A percentile compares a stretch with the other conserved stretches of the same genome.
Conservation (phyloP, 2,329 filamentous ascomycete genomes). For the Talaromyces sp. region DNA sequence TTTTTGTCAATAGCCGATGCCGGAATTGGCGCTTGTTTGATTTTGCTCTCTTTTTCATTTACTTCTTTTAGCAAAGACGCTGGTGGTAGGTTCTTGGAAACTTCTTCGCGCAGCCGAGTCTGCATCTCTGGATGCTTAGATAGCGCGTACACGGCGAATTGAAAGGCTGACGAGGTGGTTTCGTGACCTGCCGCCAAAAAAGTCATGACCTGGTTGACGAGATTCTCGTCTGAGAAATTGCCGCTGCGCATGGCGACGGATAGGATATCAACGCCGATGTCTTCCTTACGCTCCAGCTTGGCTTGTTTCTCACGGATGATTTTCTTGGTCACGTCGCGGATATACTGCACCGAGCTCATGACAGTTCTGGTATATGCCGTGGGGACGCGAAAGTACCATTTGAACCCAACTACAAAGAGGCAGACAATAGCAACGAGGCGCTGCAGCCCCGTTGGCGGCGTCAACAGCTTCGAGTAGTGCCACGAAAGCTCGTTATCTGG, state of each 20-base stretch:
- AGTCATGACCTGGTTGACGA: constrained; percentile 88
- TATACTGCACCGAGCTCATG: constrained; percentile 49
- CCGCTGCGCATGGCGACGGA: constrained; percentile 74
- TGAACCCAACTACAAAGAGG: constrained; percentile 57
- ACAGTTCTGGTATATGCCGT: constrained; percentile 67
- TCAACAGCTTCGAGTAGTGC: constrained; percentile 26
- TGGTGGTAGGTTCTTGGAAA: constrained; percentile 60
- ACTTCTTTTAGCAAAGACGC: constrained; percentile 29
- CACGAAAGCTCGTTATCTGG: constrained; percentile 55
- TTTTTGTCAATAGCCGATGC: constrained; percentile 56
- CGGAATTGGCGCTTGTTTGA: constrained; percentile 50
- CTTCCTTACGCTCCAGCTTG: constrained; percentile 33
- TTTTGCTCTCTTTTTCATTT: constrained; percentile 50
- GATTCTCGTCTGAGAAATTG: constrained; percentile 69
- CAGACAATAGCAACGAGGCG: constrained; percentile 54
- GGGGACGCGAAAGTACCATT: constrained; percentile 61
- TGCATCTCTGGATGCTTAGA: constrained; percentile 63
- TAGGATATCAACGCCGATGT: constrained; percentile 62
- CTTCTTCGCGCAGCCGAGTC: constrained; percentile 61
- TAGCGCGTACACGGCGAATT: constrained; percentile 72
- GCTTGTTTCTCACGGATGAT: constrained; percentile 68
- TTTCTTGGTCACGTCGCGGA: constrained; percentile 63
- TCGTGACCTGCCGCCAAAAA: constrained; percentile 81
- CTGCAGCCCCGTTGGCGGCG: constrained; percentile 13
- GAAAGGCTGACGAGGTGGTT: constrained; percentile 70